Conservation (phyloP, 495 filamentous ascomycete species). For the Penicillium herquei region DNA sequence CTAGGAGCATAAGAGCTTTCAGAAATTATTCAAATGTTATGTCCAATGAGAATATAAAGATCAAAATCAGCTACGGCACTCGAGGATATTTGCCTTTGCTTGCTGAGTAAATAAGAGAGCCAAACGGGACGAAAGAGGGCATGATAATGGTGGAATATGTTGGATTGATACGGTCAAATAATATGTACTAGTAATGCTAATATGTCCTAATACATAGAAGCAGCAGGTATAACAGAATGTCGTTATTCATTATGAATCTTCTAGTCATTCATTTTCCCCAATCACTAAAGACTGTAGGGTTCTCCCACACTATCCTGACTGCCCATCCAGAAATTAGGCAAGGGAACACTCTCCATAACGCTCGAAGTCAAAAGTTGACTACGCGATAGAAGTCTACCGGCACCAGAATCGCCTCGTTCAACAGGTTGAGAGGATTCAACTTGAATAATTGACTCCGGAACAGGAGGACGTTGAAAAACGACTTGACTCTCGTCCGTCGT, state of each 20-base stretch:
- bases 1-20: too few relatives aligned
- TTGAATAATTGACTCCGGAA: slow-evolving; percentile 34
- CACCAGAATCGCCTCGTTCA: slow-evolving; percentile 24
- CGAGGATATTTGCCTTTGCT: too few relatives aligned
- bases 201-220: too few relatives aligned
- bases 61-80: too few relatives aligned
- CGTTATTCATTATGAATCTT: slow-evolving; percentile 19
- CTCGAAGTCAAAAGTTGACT: slow-evolving; percentile 45
- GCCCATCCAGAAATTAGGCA: slow-evolving; percentile 39
- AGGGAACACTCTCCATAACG: slow-evolving; percentile 47
- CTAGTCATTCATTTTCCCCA: too few relatives aligned
- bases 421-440: slow-evolving; percentile 47
- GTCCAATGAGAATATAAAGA: too few relatives aligned
- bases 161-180: too few relatives aligned
- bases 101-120: too few relatives aligned
- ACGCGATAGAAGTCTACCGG: slow-evolving; percentile 28
- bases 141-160: too few relatives aligned
- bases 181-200: too few relatives aligned
- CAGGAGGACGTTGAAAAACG: slow-evolving; percentile 20
- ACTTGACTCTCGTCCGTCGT: slow-evolving; percentile 5
- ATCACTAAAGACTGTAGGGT: slow-evolving; percentile 27
- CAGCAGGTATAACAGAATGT: neutral
- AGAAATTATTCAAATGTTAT: too few relatives aligned
- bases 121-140: too few relatives aligned
- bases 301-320: slow-evolving; percentile 48